Conservation (phyloP, 768 basidiomycete genomes). For the Sutorius australiensis region DNA sequence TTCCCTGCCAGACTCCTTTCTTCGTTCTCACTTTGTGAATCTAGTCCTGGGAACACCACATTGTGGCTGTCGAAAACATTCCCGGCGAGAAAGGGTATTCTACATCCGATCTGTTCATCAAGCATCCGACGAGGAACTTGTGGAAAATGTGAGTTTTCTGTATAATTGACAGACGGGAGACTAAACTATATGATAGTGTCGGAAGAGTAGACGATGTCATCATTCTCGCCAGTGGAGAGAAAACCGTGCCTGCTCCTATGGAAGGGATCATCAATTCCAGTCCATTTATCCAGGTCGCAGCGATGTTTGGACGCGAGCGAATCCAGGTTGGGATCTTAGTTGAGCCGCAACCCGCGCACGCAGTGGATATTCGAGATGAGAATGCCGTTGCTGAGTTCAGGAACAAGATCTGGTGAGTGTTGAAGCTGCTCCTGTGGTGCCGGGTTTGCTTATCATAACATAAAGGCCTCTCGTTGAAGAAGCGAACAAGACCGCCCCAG, state of each 20-base stretch:
- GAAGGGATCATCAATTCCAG: conserved; percentile 16
- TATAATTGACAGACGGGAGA: neutral
- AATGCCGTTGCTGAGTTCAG: conserved; percentile 10
- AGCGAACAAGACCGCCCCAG: conserved; percentile 36
- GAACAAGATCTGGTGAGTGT: conserved; percentile 25
- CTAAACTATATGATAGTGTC: conserved; percentile 24
- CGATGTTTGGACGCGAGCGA: conserved; percentile 34
- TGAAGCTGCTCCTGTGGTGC: no score
- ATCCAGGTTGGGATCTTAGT: conserved; percentile 30
- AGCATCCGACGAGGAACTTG: conserved; percentile 40
- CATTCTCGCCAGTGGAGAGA: conserved; percentile 31
- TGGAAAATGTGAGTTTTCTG: conserved; percentile 39
- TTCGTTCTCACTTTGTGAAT: neutral
- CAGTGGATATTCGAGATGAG: conserved; percentile 13
- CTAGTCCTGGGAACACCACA: conserved; percentile 3
- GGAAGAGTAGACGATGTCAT: conserved; percentile 37
- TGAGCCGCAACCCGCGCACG: conserved; percentile 21
- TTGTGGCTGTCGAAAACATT: conserved; percentile 29
- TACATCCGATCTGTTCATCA: conserved; percentile 41
- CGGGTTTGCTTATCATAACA: neutral
- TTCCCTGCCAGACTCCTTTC: neutral
- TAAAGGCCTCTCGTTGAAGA: conserved; percentile 37
- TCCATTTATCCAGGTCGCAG: conserved; percentile 18
- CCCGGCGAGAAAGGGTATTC: conserved; percentile 34
- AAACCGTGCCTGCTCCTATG: conserved; percentile 35